Base-by-base conservation (phyloP, 2,329 filamentous ascomycete species). In the Monascus ruber region DNA sequence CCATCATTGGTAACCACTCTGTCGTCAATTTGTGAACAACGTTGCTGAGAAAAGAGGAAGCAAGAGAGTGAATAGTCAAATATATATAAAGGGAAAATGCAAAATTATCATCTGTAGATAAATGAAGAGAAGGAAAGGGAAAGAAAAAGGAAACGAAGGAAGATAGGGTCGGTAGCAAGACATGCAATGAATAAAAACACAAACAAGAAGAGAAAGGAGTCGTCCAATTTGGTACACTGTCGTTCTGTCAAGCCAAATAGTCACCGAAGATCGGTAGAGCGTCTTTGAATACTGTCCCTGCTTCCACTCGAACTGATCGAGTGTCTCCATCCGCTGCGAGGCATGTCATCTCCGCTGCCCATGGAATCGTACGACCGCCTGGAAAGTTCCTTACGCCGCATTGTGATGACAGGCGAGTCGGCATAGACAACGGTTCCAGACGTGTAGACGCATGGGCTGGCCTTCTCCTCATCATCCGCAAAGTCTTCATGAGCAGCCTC, bases 401-500 rank as follows among this genome's bases (percentile, higher is more conserved):
- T 62, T 42, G 64, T 49, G 11, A 68, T 56, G 17, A 63, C 49
- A 4, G 64, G 59, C 1, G 65, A 67, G 49, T 74, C 67, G 17
- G 70, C 67, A 49, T 71, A 73, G 26, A 76, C 51, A 34, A 70
- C 66, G 27, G 67, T 50, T 5, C 72, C 72, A 25, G 61, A 55
- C 31, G 70, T 65, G 47, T 72, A 74, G n/a, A 70, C 55, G 48
- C 66, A 71, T 1, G 53, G 42, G 3, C 42, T 53, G 6, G 64
- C 65, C 36, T 64, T 61, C 41, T 72, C 69, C 32, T 58, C 55
- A 36, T 70, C 69, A 29, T 63, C 60, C 3, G 65, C 61, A 50
- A 72, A 68, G 40, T 65, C 62, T 39, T 64, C 61, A 41, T 72
- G 70, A 9, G 68, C 68, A 9, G 66, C 58, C 50, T 75, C 71